Conservation (phyloP, 2,329 filamentous ascomycete species). For the Leptographium lundbergii region DNA sequence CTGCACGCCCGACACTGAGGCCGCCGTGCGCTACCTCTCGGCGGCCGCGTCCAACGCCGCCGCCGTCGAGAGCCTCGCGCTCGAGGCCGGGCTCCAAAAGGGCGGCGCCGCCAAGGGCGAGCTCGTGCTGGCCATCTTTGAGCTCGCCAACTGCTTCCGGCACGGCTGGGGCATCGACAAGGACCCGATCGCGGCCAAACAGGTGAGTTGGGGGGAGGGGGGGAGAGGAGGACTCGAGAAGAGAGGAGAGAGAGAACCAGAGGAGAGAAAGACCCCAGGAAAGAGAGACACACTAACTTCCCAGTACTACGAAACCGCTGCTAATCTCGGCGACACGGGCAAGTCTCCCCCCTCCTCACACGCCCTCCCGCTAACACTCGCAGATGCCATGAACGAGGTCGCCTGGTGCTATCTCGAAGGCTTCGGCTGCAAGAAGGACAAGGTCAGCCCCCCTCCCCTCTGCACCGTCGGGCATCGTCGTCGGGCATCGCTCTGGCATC, state of each 20-base stretch:
- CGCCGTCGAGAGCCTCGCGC: constrained; percentile 70
- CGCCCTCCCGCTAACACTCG: not conserved
- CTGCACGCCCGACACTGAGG: constrained; percentile 55
- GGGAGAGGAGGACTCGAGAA: too few relatives aligned
- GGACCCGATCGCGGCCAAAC: constrained; percentile 73
- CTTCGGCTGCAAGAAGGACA: constrained; percentile 97
- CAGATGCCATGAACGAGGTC: constrained; percentile 93
- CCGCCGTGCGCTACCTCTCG: constrained; percentile 73
- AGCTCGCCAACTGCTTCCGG: constrained; percentile 84
- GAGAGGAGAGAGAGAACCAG: too few relatives aligned
- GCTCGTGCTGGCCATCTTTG: constrained; percentile 89
- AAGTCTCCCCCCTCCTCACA: constrained; percentile 18
- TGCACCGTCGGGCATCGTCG: not conserved
- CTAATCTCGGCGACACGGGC: constrained; percentile 84
- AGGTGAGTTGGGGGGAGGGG: constrained; percentile 30
- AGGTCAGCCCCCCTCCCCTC: constrained; percentile 47
- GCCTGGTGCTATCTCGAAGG: constrained; percentile 94
- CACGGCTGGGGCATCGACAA: constrained; percentile 86
- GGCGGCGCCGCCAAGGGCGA: constrained; percentile 93
- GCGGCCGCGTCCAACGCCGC: constrained; percentile 85
- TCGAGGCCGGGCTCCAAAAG: constrained; percentile 79
- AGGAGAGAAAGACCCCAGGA: too few relatives aligned
- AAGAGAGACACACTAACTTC: too few relatives aligned
- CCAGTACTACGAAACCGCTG: constrained; percentile 94
- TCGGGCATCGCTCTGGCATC: not conserved